Conservation (phyloP, 495 filamentous ascomycete species). For the Aspergillus nanangensis region DNA sequence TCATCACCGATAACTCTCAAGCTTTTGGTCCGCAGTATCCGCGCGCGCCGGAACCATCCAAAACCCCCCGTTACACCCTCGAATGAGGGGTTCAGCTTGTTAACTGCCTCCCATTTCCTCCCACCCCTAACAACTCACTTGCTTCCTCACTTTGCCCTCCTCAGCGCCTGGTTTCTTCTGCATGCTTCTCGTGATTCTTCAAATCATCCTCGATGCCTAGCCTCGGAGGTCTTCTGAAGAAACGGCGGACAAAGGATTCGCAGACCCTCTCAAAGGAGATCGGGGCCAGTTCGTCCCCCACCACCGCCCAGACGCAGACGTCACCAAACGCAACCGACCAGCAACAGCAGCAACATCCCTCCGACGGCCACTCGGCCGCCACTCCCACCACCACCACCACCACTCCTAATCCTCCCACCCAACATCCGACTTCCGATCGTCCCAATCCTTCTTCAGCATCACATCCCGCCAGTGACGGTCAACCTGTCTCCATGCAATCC, state of each 20-base stretch:
- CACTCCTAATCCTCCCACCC: not conserved
- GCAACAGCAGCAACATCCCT: conserved; percentile 19
- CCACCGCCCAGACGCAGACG: conserved; percentile 43
- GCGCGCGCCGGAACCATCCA: conserved; percentile 12
- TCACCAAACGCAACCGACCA: conserved; percentile 34
- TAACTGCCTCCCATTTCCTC: too few species aligned
- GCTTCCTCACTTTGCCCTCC: conserved; percentile 4
- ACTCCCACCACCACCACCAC: conserved; percentile 18
- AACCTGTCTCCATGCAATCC: conserved; percentile 41
- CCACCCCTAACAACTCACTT: too few species aligned
- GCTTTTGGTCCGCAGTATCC: conserved; percentile 18
- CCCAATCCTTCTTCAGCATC: conserved; percentile 17
- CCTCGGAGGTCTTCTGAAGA: conserved; percentile 81
- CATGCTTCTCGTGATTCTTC: not conserved
- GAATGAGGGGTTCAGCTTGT: conserved; percentile 10
- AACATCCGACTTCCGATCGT: conserved; percentile 10
- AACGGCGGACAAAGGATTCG: conserved; percentile 90
- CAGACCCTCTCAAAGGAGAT: conserved; percentile 50
- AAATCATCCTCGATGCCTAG: conserved; percentile 38
- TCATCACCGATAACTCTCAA: too few species aligned
- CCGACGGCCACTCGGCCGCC: conserved; percentile 11
- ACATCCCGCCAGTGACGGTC: conserved; percentile 16
- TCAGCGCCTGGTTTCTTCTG: conserved; percentile 8
- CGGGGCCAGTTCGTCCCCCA: conserved; percentile 53
- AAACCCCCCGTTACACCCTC: not conserved